phyloP scores from a whole-genome alignment of 2,329 filamentous ascomycete species.

The Fusarium secorum region DNA sequence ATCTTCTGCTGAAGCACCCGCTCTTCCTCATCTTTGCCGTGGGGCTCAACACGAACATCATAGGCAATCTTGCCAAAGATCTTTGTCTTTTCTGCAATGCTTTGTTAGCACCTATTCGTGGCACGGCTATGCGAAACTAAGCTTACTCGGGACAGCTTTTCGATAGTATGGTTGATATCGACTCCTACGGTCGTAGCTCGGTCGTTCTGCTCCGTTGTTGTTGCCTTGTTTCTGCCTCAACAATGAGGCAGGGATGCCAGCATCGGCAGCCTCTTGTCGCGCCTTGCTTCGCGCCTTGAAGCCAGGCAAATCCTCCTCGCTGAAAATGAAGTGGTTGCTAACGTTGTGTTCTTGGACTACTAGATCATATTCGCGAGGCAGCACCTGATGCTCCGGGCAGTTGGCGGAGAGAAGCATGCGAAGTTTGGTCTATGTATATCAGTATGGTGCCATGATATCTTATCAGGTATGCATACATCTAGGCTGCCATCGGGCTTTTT shows the following conservation, averaged over 20 bases:
- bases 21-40: conserved; percentile 74
- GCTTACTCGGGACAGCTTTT: conserved; percentile 78
- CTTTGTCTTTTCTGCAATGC: conserved; percentile 75
- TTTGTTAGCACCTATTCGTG: conserved; percentile 31
- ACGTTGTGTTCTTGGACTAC: conserved; percentile 70
- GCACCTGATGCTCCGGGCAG: conserved; percentile 70
- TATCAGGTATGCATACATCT: conserved; percentile 44
- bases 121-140: neutral
- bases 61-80: conserved; percentile 76
- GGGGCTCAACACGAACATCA: conserved; percentile 78
- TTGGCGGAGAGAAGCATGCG: conserved; percentile 73
- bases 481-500: conserved; percentile 61
- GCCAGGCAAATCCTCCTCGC: conserved; percentile 84
- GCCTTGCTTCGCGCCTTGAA: conserved; percentile 58
- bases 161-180: conserved; percentile 68
- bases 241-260: conserved; percentile 66
- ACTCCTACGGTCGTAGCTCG: conserved; percentile 54
- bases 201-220: conserved; percentile 51
- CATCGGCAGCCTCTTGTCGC: conserved; percentile 63
- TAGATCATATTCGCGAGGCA: conserved; percentile 91
- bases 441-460: conserved; percentile 2
- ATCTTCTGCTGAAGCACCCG: conserved; percentile 67
- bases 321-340: conserved; percentile 89
- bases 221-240: conserved; percentile 51
- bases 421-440: conserved; percentile 47